Evolutionary conservation across 495 filamentous ascomycete species (phyloP).

Genomic region (Aspergillus hancockii): DNA sequence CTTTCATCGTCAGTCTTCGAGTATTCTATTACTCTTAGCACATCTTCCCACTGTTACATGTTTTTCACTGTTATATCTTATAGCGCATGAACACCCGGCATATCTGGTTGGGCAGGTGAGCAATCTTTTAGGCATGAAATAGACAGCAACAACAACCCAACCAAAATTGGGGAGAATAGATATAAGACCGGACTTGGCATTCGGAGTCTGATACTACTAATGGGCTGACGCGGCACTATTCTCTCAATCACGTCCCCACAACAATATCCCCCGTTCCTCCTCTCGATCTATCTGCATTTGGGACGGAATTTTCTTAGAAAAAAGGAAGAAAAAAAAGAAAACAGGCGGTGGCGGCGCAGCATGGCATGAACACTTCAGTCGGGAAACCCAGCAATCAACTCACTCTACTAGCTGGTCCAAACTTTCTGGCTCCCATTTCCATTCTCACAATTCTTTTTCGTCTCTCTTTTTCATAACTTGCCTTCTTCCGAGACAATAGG

Average conservation of each 20-base stretch:
- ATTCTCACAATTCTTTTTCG: slow-evolving; percentile 9
- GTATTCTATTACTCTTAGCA: not conserved
- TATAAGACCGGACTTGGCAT: too few species aligned
- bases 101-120: not conserved
- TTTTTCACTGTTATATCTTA: not conserved
- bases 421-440: not conserved
- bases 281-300: not conserved
- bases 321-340: not conserved
- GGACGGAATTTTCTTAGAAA: not conserved
- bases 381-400: not conserved
- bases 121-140: not conserved
- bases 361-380: slow-evolving; percentile 16
- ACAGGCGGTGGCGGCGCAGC: not conserved
- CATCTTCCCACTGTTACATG: not conserved
- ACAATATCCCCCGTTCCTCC: not conserved
- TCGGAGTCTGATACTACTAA: not conserved
- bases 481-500: not conserved
- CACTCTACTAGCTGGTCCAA: not conserved
- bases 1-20: not conserved
- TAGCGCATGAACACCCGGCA: not conserved
- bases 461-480: slow-evolving; percentile 15
- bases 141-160: not conserved
- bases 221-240: too few species aligned
- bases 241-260: too few species aligned
- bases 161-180: not conserved